A percentile compares a stretch with the other conserved stretches of the same genome.
These are phyloP conservation scores for Phytophthora capsici DNA, from an alignment of 352 stramenopile genomes.

Conservation along the genomic window DNA sequence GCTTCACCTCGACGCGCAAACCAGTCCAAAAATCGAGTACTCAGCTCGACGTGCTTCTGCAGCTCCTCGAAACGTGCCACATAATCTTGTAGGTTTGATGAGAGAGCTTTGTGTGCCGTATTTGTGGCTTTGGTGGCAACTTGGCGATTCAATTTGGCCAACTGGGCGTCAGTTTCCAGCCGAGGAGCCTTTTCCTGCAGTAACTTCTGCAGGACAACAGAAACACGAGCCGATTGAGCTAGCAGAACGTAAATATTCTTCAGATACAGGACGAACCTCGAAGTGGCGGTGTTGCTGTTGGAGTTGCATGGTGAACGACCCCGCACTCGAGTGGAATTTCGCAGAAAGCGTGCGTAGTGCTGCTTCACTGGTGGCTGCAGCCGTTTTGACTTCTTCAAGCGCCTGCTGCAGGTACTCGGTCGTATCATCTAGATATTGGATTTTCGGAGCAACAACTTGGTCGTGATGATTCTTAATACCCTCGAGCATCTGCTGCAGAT, in stretches of 20 bases:
- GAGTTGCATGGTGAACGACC: constrained; percentile 30
- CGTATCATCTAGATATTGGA: constrained; percentile 20
- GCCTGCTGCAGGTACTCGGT: constrained; percentile 27
- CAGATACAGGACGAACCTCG: constrained; percentile 25
- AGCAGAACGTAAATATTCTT: not conserved
- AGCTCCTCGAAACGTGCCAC: constrained; percentile 34
- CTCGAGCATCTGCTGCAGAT: constrained; percentile 25
- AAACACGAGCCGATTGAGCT: not conserved
- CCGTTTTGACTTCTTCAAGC: constrained; percentile 24
- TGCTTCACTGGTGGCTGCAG: constrained; percentile 29
- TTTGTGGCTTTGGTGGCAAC: constrained; percentile 23
- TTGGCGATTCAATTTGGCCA: constrained; percentile 26
- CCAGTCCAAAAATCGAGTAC: constrained; percentile 77
- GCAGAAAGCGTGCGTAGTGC: constrained; percentile 39
- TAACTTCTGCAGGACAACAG: constrained; percentile 14
- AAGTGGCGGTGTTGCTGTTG: constrained; percentile 38
- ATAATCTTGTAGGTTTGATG: constrained; percentile 18
- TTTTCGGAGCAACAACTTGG: constrained; percentile 12
- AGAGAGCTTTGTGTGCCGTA: constrained; percentile 21
- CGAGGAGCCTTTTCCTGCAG: constrained; percentile 30
- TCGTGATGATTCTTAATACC: constrained; percentile 21
- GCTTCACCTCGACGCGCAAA: constrained; percentile 70
- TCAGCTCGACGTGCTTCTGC: constrained; percentile 54
- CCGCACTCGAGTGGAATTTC: constrained; percentile 42
- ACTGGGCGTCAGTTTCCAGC: constrained; percentile 20